Percentiles rank a stretch among this genome's conserved stretches.
Evolutionary conservation across 805 yeast species (phyloP).

Genomic region (Candida golubevii): DNA sequence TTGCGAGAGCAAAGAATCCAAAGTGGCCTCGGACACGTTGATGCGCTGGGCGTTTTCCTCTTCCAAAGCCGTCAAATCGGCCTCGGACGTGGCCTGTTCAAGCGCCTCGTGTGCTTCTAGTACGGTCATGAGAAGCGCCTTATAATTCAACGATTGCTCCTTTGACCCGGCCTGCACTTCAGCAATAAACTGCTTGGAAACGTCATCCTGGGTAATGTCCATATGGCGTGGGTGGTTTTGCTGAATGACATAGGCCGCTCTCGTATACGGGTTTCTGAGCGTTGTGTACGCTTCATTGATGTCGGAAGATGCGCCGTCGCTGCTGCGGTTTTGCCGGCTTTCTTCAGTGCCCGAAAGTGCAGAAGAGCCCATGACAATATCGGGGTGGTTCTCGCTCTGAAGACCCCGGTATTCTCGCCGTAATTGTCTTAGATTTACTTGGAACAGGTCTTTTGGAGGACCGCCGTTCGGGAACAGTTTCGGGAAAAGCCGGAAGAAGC

Average conservation of each 20-base stretch:
- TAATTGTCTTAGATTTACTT: conserved; percentile 49
- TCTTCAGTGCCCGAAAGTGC: conserved; percentile 11
- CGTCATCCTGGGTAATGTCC: conserved; percentile 59
- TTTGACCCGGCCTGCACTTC: conserved; percentile 33
- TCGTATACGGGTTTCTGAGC: conserved; percentile 60
- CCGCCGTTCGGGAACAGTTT: conserved; percentile 62
- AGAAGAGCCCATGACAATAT: conserved; percentile 38
- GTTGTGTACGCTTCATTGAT: conserved; percentile 78
- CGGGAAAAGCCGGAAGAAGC: conserved; percentile 67
- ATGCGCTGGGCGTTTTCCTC: conserved; percentile 58
- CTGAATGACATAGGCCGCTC: conserved; percentile 42
- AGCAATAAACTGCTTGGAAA: conserved; percentile 38
- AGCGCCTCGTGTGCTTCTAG: conserved; percentile 81
- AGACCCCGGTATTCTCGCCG: conserved; percentile 71
- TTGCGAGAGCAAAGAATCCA: conserved; percentile 44
- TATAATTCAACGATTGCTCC: conserved; percentile 37
- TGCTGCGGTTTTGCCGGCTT: background rate
- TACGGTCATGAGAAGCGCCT: conserved; percentile 65
- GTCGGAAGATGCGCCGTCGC: conserved; percentile 31
- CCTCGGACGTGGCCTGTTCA: conserved; percentile 57
- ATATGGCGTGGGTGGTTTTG: conserved; percentile 34
- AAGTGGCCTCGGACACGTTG: conserved; percentile 34
- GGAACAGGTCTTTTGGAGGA: conserved; percentile 59
- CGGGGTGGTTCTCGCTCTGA: conserved; percentile 83
- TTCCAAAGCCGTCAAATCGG: conserved; percentile 52